A percentile compares a stretch with the other conserved stretches of the same genome.
Conservation (phyloP, 345 rosid species). For the Salix viminalis region DNA sequence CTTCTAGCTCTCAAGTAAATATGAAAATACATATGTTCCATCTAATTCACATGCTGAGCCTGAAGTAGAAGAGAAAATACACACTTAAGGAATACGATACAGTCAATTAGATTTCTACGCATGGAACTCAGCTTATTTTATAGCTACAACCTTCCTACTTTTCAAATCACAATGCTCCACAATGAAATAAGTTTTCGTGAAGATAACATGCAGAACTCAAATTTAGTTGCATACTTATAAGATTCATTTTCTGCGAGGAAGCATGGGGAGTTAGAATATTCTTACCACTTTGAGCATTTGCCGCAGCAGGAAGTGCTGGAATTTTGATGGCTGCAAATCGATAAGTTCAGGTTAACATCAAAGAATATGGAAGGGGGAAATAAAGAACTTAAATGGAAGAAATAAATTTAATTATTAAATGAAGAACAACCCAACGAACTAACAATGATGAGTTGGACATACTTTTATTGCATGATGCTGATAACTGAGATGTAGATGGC, state of each 20-base stretch:
- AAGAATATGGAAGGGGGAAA: not conserved
- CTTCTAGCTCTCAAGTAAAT: not conserved
- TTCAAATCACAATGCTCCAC: not conserved
- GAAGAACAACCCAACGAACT: not conserved
- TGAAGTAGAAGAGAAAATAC: not conserved
- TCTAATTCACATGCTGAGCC: not conserved
- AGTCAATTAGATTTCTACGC: not conserved
- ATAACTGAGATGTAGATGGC: constrained; percentile 56
- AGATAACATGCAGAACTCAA: too few species aligned
- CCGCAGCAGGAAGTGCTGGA: constrained; percentile 94
- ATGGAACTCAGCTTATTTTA: not conserved
- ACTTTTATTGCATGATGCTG: constrained; percentile 78
- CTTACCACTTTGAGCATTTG: constrained; percentile 71
- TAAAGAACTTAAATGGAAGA: not conserved
- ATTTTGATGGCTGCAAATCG: constrained; percentile 62
- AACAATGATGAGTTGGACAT: constrained; percentile 8
- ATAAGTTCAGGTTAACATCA: not conserved
- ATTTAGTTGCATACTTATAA: not conserved
- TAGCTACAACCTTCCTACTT: not conserved
- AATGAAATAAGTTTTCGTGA: not conserved
- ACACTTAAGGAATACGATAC: not conserved
- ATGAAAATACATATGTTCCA: not conserved
- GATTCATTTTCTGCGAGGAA: not conserved
- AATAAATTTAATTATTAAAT: not conserved
- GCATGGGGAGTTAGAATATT: not conserved